Evolutionary conservation across 441 rosid species (phyloP), one percentile per base, ranked within the genome.

Genomic region (Adansonia gregorii): DNA sequence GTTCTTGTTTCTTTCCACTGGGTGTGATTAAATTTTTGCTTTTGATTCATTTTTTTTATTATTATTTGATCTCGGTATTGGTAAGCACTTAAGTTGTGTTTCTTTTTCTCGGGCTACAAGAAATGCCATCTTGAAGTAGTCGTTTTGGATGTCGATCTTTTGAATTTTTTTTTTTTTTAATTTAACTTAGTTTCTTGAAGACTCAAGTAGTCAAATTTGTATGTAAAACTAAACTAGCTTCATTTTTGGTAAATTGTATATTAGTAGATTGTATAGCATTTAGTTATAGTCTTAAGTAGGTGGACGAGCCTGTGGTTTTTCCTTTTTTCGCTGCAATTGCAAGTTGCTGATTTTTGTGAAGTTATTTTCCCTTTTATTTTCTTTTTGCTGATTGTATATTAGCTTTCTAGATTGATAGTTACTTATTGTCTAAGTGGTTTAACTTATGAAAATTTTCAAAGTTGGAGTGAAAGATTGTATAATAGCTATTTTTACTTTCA

Each of bases 1-100:
- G 39, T 83, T 83, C 43, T 65, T 80, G 5, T 78, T 67, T 74
- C 76, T 79, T 49, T 78, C 72, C 63, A 45, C 77, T 79, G 82
- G 74, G 78, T 64, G 72, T 83, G 41, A 51, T 81, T 75, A 49
- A 17, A 43, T 75, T 67, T 81, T 70, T n/a, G 54, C 10, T 75
- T 76, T 78, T 55, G 49, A 59, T 71, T 72, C 80, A 8, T 20
- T 58, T 4, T 31, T n/a, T 74, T 78, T 73, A n/a, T n/a, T 3
- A 75, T 73, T 8, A 74, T 74, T 35, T 43, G 22, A 60, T 20
- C 24, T 67, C 83, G 49, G 64, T n/a, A 27, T 43, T 71, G 67
- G 71, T 72, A 22, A 76, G 9, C 72, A 20, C 10, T 45, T 67
- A 19, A 46, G 19, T 3, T 43, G 45, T 17, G 9, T 43, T 67